Evolutionary conservation across 1,284 basidiomycete genomes (phyloP).

Genomic region (Trichosporon sp.): DNA sequence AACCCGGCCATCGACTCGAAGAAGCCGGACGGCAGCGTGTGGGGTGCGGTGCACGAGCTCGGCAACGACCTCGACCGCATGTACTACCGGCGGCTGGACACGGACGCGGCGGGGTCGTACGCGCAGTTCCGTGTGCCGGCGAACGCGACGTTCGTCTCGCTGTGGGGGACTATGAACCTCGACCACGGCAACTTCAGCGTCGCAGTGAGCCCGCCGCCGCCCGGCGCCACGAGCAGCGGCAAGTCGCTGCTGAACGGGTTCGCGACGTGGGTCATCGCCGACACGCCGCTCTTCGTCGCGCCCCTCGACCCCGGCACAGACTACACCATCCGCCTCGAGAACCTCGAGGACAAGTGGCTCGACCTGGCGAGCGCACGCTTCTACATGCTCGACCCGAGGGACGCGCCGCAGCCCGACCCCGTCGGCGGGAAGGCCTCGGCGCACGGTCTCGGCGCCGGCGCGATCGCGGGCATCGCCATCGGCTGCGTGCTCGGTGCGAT

Average conservation of each 20-base stretch:
- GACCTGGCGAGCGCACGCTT: background rate
- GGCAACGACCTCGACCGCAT: background rate
- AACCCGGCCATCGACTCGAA: background rate
- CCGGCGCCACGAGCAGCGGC: background rate
- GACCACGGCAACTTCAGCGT: slow-evolving; percentile 3
- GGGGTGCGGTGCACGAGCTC: background rate
- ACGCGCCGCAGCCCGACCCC: background rate
- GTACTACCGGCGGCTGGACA: background rate
- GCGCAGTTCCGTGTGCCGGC: background rate
- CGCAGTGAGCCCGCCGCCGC: background rate
- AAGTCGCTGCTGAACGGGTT: background rate
- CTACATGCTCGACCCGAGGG: background rate
- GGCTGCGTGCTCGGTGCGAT: background rate
- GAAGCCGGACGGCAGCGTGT: background rate
- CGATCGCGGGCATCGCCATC: background rate
- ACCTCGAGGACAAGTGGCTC: background rate
- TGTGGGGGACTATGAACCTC: background rate
- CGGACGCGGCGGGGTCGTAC: background rate
- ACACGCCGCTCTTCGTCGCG: background rate
- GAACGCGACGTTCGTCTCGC: background rate
- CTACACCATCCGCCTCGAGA: background rate
- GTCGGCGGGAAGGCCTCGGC: background rate
- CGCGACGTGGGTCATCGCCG: background rate
- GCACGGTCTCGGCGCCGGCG: background rate
- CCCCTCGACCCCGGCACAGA: background rate